Percentiles rank a stretch among this genome's conserved stretches.
Conservation (phyloP, 1,139 yeast species). For the Yamadazyma blattariae region DNA sequence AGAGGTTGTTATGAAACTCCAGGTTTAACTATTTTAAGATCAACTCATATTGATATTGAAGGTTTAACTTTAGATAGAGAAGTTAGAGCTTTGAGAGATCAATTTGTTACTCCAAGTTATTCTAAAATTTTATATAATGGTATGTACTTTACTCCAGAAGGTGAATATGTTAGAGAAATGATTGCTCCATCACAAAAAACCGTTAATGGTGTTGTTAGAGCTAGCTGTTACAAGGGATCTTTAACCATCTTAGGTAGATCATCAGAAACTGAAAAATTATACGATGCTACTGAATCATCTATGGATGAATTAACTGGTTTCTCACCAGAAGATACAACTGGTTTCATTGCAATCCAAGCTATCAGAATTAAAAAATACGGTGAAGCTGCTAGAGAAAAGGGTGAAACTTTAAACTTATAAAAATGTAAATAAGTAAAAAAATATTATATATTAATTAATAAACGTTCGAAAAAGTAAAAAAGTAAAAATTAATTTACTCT, state of each 20-base stretch:
- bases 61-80: conserved; percentile 97
- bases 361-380: conserved; percentile 98
- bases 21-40: conserved; percentile 90
- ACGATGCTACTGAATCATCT: conserved; percentile 96
- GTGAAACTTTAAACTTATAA: conserved; percentile 40
- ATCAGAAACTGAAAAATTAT: conserved; percentile 90
- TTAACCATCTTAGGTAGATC: conserved; percentile 86
- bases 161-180: conserved; percentile 92
- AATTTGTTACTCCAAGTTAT: conserved; percentile 89
- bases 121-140: conserved; percentile 93
- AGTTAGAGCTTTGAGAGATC: conserved; percentile 95
- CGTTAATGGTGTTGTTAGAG: conserved; percentile 95
- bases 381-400: conserved; percentile 85
- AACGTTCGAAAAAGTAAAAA: background rate
- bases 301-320: conserved; percentile 99
- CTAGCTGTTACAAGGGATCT: conserved; percentile 89
- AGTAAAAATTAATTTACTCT: conserved; percentile 1
- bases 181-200: conserved; percentile 91
- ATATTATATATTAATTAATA: background rate
- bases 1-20: conserved; percentile 99
- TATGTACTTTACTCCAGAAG: conserved; percentile 96
- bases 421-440: background rate
- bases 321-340: conserved; percentile 95
- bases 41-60: conserved; percentile 92
- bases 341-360: conserved; percentile 96